Evolutionary conservation across 805 yeast species (phyloP).

Genomic region (Lipomyces lipofer): DNA sequence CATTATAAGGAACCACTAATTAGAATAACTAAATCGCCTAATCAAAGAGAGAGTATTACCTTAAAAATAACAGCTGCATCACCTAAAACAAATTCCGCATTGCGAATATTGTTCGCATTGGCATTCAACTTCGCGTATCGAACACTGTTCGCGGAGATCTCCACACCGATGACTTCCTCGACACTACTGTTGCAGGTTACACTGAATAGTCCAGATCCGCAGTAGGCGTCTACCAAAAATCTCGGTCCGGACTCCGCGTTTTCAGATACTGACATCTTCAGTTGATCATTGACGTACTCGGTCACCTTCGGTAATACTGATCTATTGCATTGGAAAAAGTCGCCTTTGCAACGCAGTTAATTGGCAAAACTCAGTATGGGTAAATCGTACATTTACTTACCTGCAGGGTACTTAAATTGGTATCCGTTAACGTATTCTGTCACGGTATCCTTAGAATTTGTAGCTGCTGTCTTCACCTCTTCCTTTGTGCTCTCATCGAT

Average conservation of each 20-base stretch:
- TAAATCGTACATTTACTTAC: conserved; percentile 38
- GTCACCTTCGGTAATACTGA: conserved; percentile 85
- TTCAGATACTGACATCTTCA: conserved; percentile 46
- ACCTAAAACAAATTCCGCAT: conserved; percentile 84
- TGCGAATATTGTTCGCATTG: conserved; percentile 65
- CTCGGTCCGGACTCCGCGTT: conserved; percentile 43
- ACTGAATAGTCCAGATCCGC: conserved; percentile 94
- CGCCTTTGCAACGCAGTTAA: conserved; percentile 39
- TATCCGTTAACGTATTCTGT: conserved; percentile 66
- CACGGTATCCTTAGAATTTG: conserved; percentile 75
- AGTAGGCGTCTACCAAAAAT: conserved; percentile 88
- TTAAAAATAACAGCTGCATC: conserved; percentile 89
- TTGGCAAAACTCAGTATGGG: not conserved
- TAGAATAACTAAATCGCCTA: not conserved
- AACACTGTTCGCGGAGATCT: conserved; percentile 87
- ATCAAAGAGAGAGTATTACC: not conserved
- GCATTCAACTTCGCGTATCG: conserved; percentile 85
- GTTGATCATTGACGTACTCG: conserved; percentile 71
- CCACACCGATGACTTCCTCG: conserved; percentile 88
- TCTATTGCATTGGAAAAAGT: conserved; percentile 94
- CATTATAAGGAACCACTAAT: not conserved
- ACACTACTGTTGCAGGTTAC: conserved; percentile 81
- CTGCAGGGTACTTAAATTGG: conserved; percentile 85
- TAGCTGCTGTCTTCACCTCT: conserved; percentile 69
- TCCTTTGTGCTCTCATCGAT: conserved; percentile 39